phyloP scores from a whole-genome alignment of 2,329 filamentous ascomycete genomes.

The Neonectria neomacrospora region DNA sequence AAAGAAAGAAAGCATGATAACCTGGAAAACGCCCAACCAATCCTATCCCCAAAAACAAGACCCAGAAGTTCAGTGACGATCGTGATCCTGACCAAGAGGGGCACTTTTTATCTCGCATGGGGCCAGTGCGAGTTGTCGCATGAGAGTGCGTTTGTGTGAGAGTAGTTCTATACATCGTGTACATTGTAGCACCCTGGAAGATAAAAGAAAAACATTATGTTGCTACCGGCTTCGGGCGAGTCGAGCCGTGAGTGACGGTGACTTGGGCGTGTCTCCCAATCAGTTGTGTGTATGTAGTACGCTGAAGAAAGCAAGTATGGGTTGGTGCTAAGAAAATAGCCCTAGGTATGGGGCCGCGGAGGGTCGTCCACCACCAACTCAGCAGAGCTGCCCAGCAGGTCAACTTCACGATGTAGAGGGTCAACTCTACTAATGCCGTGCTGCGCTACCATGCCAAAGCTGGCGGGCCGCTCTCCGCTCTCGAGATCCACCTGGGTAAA shows the following conservation, averaged over 20 bases:
- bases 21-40: constrained; percentile 34
- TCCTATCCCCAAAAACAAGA: constrained; percentile 29
- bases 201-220: constrained; percentile 36
- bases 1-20: constrained; percentile 26
- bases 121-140: constrained; percentile 17
- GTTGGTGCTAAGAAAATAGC: not conserved
- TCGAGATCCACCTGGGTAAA: constrained; percentile 55
- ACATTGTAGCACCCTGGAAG: constrained; percentile 26
- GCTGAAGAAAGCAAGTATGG: not conserved
- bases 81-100: constrained; percentile 28
- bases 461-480: constrained; percentile 60
- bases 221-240: constrained; percentile 11
- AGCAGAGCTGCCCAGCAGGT: constrained; percentile 64
- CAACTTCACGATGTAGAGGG: constrained; percentile 55
- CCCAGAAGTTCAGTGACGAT: constrained; percentile 22
- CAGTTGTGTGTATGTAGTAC: constrained; percentile 2
- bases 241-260: constrained; percentile 9
- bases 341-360: constrained; percentile 40
- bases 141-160: constrained; percentile 16
- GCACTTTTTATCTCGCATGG: constrained; percentile 18
- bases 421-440: constrained; percentile 68
- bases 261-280: not conserved
- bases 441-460: constrained; percentile 67
- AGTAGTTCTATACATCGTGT: constrained; percentile 44
- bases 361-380: constrained; percentile 66